A percentile compares a stretch with the other conserved stretches of the same genome.
Conservation (phyloP, 306 rosid genomes). For the Quercus alba region DNA sequence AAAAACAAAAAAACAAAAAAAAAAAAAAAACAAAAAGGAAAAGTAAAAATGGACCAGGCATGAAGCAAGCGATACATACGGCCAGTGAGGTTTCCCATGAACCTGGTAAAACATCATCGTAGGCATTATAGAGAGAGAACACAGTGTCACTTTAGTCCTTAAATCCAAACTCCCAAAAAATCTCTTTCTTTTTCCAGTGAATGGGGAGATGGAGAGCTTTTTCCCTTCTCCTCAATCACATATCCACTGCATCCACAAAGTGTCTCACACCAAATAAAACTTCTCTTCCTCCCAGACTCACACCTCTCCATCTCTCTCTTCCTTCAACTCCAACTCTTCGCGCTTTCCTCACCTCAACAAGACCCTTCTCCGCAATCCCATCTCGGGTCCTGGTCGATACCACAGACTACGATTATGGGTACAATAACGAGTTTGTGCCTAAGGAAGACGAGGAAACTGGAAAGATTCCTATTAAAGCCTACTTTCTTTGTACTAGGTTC, state of each 20-base stretch:
- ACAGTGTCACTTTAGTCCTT: too few species aligned
- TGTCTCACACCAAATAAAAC: constrained; percentile 7
- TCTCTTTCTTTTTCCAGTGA: constrained; percentile 21
- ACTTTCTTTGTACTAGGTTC: constrained; percentile 87
- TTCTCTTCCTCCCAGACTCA: constrained; percentile 4
- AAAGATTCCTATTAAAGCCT: constrained; percentile 79
- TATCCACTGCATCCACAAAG: constrained; percentile 27
- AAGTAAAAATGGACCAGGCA: too few species aligned
- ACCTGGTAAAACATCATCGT: too few species aligned
- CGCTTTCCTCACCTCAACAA: constrained; percentile 28
- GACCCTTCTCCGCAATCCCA: constrained; percentile 57
- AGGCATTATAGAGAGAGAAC: too few species aligned
- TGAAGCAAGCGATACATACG: too few species aligned
- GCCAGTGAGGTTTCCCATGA: too few species aligned
- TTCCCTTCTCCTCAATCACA: constrained; percentile 43
- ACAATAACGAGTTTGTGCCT: constrained; percentile 14
- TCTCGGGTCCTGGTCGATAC: constrained; percentile 25
- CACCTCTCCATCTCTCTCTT: constrained; percentile 11
- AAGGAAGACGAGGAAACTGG: constrained; percentile 35
- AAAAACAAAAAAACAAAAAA: too few species aligned
- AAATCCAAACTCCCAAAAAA: too few species aligned
- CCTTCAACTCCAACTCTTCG: constrained; percentile 10
- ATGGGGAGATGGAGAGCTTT: constrained; percentile 90
- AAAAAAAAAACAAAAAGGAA: too few species aligned
- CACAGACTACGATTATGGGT: constrained; percentile 40